Base-by-base conservation (phyloP, 768 basidiomycete genomes). In the Boletus sp. region DNA sequence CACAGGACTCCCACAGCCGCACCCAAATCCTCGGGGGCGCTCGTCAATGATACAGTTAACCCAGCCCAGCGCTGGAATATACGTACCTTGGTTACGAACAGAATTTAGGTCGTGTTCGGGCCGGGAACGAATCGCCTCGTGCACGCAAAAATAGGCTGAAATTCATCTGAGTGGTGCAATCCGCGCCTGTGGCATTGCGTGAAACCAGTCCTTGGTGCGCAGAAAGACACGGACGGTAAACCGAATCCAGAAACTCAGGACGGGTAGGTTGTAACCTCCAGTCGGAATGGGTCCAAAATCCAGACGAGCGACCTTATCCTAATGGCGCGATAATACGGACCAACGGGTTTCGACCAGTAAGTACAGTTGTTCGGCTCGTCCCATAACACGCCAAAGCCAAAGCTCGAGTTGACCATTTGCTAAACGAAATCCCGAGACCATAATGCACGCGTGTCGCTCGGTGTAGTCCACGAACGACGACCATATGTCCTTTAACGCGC, bases 401-500 rank as follows among this genome's bases (percentile, higher is more conserved):
- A 64, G 66, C 54, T 69, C 64, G 66, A 72, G 68, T 68, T 64
- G 70, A 72, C 71, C 71, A 76, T 75, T 76, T 76, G 78, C 79
- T 75, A 75, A 74, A 71, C 74, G 74, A 76, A 75, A 73, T 66
- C 75, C 74, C 73, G 73, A 76, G 65, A 68, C 65, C 68, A 70
- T 56, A 68, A 72, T 57, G 69, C 67, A 71, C 59, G 57, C 47
- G 56, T 50, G 60, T 51, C 60, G 64, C 59, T 59, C 58, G 60
- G 57, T 62, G 67, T 53, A 70, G 67, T 56, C 68, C 70, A 71
- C 60, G 64, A 73, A 68, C 68, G 66, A 64, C 60, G 69, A 61
- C 60, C 69, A 70, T 44, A 60, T 65, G 68, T 68, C 74, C 72
- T 77, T 86, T 75, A 87, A 79, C 87, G 86, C 67, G 80, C 73